Base-by-base conservation (phyloP, 352 stramenopile species). In the Aphanomyces invadans region DNA sequence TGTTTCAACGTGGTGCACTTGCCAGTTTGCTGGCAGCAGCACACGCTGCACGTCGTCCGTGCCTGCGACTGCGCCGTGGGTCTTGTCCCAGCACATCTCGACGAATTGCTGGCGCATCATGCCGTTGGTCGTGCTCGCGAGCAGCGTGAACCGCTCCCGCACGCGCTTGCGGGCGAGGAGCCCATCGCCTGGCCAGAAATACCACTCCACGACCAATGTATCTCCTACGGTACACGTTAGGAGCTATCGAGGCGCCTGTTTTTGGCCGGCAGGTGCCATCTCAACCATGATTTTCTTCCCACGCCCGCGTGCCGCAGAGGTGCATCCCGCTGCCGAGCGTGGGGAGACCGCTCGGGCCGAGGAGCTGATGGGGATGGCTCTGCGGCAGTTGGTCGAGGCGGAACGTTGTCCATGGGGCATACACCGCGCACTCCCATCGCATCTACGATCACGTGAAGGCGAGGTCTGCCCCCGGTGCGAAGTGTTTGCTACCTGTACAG, bases 31-130 rank as follows among this genome's bases (percentile, higher is more conserved):
- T 5, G 60, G 60, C 2, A 57, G 60, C 7, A 67, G 32, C 11
- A 67, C 54, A 21, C 42, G 60, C 23, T 67, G 60, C 10, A 39
- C 23, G 19, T 45, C 25, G 32, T 67, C 60, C 0, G 11, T 17
- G 44, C 12, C 44, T 4, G 19, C 44, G 23, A 25, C 44, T 7
- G 19, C 19, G 49, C 19, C 25, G 19, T 29, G 17, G 25, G 19
- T 19, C 2, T 57, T 44, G 19, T 49, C 45, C 15, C 48, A 49
- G 28, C 38, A 67, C 26, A 51, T 26, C 32, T 67, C 60, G 31
- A 57, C 60, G 17, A 57, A 67, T n/a, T 57, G 49, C 49, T 67
- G 60, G 49, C 42, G 57, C 60, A 67, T 67, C n/a, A 67, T 42
- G 19, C 60, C 25, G 49, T 57, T 21, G 31, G 44, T 51, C 42